A percentile compares a stretch with the other conserved stretches of the same genome.
phyloP scores from a whole-genome alignment of 1,139 yeast species.

The Yamadazyma dendronema region DNA sequence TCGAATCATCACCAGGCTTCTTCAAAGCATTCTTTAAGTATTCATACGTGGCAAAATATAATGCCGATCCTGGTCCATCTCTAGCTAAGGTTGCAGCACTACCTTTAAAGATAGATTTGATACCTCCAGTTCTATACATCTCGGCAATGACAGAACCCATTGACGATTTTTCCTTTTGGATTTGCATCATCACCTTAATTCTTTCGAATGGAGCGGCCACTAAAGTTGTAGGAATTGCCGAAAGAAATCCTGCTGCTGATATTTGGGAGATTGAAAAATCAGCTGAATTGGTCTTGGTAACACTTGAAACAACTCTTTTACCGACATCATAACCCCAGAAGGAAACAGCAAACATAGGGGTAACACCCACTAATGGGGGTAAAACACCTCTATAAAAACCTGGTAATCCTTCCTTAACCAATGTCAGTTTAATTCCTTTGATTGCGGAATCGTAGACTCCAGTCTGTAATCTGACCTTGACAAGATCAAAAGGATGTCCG shows the following conservation, averaged over 20 bases:
- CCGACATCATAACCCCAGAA: conserved; percentile 99
- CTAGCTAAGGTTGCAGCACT: conserved; percentile 90
- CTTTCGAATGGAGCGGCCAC: conserved; percentile 98
- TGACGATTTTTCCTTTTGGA: conserved; percentile 53
- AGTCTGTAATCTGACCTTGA: conserved; percentile 88
- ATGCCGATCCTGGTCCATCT: conserved; percentile 98
- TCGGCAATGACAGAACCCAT: conserved; percentile 64
- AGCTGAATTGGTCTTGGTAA: conserved; percentile 38
- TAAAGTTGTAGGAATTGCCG: conserved; percentile 91
- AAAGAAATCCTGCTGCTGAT: conserved; percentile 91
- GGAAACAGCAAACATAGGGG: conserved; percentile 97
- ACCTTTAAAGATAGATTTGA: conserved; percentile 84
- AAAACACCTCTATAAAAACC: conserved; percentile 87
- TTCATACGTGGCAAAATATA: conserved; percentile 94
- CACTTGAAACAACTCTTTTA: conserved; percentile 61
- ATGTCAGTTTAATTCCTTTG: conserved; percentile 66
- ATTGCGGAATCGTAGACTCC: conserved; percentile 61
- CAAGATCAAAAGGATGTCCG: conserved; percentile 94
- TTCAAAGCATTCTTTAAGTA: conserved; percentile 65
- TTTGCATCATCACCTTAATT: conserved; percentile 89
- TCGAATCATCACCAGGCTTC: conserved; percentile 49
- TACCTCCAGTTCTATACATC: conserved; percentile 78
- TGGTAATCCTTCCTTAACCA: conserved; percentile 67
- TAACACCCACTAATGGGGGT: conserved; percentile 91
- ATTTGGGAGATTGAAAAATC: conserved; percentile 66